Conservation (phyloP, 805 yeast species). For the Candida cerambycidarum region DNA sequence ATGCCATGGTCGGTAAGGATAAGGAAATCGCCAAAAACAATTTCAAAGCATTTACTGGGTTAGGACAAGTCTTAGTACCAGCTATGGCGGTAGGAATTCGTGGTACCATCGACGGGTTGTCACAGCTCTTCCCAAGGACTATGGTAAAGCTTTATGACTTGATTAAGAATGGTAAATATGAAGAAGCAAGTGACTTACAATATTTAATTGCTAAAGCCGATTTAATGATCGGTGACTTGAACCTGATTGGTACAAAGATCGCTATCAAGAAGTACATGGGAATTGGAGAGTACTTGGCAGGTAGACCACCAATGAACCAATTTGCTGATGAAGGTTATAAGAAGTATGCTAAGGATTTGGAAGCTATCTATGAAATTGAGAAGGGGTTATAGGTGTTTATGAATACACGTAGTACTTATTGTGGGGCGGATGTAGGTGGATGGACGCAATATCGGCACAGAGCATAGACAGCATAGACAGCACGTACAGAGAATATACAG, state of each 20-base stretch:
- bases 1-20: constrained; percentile 20
- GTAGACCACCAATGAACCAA: constrained; percentile 31
- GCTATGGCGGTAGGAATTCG: constrained; percentile 22
- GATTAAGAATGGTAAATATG: constrained; percentile 15
- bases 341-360: constrained; percentile 17
- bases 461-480: too few relatives aligned
- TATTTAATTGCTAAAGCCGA: constrained; percentile 22
- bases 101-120: constrained; percentile 27
- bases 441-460: too few relatives aligned
- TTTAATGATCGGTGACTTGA: constrained; percentile 27
- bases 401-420: too few relatives aligned
- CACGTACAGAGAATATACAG: too few relatives aligned
- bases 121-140: constrained; percentile 23
- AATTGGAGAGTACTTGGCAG: constrained; percentile 23
- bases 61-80: constrained; percentile 26
- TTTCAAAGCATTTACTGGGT: constrained; percentile 25
- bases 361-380: constrained; percentile 15
- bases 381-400: constrained; percentile 6
- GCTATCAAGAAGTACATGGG: constrained; percentile 22
- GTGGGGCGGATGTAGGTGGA: too few relatives aligned
- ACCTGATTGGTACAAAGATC: constrained; percentile 30
- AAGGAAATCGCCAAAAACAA: constrained; percentile 15
- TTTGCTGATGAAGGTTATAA: constrained; percentile 12
- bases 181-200: constrained; percentile 23
- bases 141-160: constrained; percentile 19